These are phyloP conservation scores for Quercus berberidifolia DNA, from an alignment of 306 rosid species.

Conservation along the genomic window DNA sequence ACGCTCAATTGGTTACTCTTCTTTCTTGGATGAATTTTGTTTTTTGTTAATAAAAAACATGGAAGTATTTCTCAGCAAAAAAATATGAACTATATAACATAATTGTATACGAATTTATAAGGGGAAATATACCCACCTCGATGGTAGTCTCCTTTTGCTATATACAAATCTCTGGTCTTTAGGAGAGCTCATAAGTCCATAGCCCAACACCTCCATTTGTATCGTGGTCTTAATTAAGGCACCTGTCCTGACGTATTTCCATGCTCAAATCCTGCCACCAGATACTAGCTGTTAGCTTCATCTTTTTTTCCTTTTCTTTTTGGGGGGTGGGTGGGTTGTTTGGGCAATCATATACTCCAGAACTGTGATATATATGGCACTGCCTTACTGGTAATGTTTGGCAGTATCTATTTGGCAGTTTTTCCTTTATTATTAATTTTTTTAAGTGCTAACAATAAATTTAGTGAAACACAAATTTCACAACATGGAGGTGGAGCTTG, in stretches of 20 bases:
- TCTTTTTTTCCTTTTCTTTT: no score
- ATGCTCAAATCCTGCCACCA: no score
- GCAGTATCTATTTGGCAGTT: neutral
- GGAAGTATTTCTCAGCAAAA: neutral
- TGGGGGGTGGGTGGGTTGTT: neutral
- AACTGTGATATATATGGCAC: neutral
- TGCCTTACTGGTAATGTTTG: neutral
- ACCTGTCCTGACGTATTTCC: no score
- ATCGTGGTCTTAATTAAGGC: neutral
- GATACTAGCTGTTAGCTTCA: no score
- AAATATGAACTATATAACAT: no score
- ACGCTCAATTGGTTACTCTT: no score
- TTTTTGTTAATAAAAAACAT: neutral
- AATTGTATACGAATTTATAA: neutral
- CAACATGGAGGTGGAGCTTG: no score
- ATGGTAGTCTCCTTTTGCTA: neutral
- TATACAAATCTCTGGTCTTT: neutral
- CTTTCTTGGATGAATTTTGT: no score
- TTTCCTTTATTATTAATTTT: neutral
- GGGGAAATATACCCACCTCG: neutral
- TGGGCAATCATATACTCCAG: neutral
- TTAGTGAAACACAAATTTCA: no score
- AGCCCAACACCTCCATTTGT: neutral
- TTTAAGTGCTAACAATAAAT: no score
- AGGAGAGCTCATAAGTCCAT: neutral